These are phyloP conservation scores for Aureococcus anophagefferens DNA, from an alignment of 108 stramenopile genomes.

Conservation along the genomic window DNA sequence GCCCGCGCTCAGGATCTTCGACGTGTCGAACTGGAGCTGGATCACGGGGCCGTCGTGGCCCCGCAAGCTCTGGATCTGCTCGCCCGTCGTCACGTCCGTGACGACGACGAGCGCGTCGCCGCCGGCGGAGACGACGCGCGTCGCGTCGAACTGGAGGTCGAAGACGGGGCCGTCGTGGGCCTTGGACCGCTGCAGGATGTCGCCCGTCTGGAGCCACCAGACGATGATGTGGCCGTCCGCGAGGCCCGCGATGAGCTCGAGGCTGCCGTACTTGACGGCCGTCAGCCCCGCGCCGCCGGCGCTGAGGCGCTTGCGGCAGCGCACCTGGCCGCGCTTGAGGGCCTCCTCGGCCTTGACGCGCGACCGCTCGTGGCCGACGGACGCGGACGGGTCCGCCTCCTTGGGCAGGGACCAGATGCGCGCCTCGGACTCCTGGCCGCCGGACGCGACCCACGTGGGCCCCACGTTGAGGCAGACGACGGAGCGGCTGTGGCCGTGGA, in stretches of 20 bases:
- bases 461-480: slow-evolving; percentile 42
- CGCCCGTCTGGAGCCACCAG: slow-evolving; percentile 45
- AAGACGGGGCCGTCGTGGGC: slow-evolving; percentile 46
- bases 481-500: slow-evolving; percentile 46
- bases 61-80: slow-evolving; percentile 38
- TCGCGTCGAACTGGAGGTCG: slow-evolving; percentile 45
- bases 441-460: slow-evolving; percentile 33
- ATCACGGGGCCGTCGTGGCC: slow-evolving; percentile 43
- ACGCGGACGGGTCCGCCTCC: slow-evolving; percentile 15
- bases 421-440: slow-evolving; percentile 35
- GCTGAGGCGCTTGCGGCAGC: slow-evolving; percentile 30
- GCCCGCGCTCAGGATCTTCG: slow-evolving; percentile 35
- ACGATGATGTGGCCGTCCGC: slow-evolving; percentile 36
- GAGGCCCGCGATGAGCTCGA: slow-evolving; percentile 57
- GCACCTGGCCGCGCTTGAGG: slow-evolving; percentile 9
- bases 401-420: slow-evolving; percentile 25
- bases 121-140: slow-evolving; percentile 50
- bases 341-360: neutral
- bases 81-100: slow-evolving; percentile 54
- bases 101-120: slow-evolving; percentile 37
- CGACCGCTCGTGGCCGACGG: neutral
- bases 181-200: slow-evolving; percentile 30
- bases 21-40: slow-evolving; percentile 47
- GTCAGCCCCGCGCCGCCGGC: slow-evolving; percentile 38
- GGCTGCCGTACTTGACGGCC: slow-evolving; percentile 41